phyloP scores from a whole-genome alignment of 495 filamentous ascomycete genomes.

The Stereocaulon alpinum region DNA sequence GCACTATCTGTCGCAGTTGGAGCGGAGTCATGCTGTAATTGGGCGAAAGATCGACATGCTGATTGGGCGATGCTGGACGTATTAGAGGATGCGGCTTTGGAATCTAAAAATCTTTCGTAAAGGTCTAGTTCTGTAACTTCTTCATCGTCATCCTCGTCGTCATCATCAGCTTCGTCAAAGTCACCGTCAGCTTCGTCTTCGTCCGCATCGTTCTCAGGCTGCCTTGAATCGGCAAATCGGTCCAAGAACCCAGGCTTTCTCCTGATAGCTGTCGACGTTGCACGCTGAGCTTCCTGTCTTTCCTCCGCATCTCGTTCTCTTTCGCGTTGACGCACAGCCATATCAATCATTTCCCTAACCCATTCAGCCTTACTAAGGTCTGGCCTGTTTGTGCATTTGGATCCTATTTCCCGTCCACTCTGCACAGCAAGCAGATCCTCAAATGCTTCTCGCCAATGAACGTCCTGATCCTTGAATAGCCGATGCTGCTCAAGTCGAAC shows the following conservation, averaged over 20 bases:
- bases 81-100: conserved; percentile 2
- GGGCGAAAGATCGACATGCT: conserved; percentile 4
- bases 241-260: background rate
- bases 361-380: conserved; percentile 5
- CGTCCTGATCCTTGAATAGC: conserved; percentile 20
- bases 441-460: conserved; percentile 43
- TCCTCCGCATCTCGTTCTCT: background rate
- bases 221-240: background rate
- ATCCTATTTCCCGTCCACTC: conserved; percentile 36
- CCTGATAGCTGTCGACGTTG: background rate
- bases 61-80: background rate
- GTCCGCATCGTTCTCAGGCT: conserved; percentile 5
- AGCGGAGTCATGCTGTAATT: conserved; percentile 20
- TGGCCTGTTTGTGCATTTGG: background rate
- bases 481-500: conserved; percentile 37
- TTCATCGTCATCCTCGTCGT: conserved; percentile 16
- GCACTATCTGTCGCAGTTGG: background rate
- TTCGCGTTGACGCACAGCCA: background rate
- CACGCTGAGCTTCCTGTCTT: background rate
- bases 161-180: conserved; percentile 6
- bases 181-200: conserved; percentile 5
- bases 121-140: conserved; percentile 35
- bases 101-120: conserved; percentile 35
- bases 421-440: conserved; percentile 44
- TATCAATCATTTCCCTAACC: conserved; percentile 13